phyloP scores from a whole-genome alignment of 1,284 basidiomycete genomes.

The Calocybe gambosa region DNA sequence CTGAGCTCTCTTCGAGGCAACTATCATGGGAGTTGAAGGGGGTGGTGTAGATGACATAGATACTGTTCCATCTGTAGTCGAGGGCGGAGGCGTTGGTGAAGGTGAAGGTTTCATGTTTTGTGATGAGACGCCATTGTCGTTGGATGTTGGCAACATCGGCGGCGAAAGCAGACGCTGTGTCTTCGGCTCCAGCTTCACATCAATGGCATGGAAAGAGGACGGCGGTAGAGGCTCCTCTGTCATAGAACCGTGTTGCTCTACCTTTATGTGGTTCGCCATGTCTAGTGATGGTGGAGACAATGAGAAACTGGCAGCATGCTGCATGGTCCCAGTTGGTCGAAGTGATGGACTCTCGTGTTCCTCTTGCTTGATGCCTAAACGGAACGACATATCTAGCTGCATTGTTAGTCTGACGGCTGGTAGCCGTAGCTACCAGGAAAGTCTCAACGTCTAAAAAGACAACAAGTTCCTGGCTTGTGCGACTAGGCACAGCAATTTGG shows the following conservation, averaged over 20 bases:
- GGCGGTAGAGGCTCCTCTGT: slow-evolving; percentile 14
- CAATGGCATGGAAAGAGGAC: slow-evolving; percentile 10
- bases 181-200: slow-evolving; percentile 21
- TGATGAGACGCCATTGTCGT: slow-evolving; percentile 19
- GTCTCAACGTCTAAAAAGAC: slow-evolving; percentile 3
- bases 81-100: slow-evolving; percentile 25
- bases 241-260: slow-evolving; percentile 18
- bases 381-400: slow-evolving; percentile 18
- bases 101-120: slow-evolving; percentile 28
- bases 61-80: slow-evolving; percentile 23
- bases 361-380: slow-evolving; percentile 18
- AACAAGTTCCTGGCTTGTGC: background rate
- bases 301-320: slow-evolving; percentile 23
- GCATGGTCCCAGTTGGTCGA: slow-evolving; percentile 14
- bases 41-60: slow-evolving; percentile 32
- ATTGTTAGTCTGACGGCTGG: slow-evolving; percentile 2
- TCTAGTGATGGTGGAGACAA: slow-evolving; percentile 22
- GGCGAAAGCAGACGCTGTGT: slow-evolving; percentile 20
- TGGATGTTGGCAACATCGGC: slow-evolving; percentile 29
- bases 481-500: background rate
- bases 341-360: slow-evolving; percentile 23
- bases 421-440: slow-evolving; percentile 8
- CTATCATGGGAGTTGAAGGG: slow-evolving; percentile 18
- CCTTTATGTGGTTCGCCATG: slow-evolving; percentile 20
- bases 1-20: slow-evolving; percentile 27